Evolutionary conservation across 805 yeast species (phyloP), one percentile per base, ranked within the genome.

Genomic region (Ogataea kodamae): DNA sequence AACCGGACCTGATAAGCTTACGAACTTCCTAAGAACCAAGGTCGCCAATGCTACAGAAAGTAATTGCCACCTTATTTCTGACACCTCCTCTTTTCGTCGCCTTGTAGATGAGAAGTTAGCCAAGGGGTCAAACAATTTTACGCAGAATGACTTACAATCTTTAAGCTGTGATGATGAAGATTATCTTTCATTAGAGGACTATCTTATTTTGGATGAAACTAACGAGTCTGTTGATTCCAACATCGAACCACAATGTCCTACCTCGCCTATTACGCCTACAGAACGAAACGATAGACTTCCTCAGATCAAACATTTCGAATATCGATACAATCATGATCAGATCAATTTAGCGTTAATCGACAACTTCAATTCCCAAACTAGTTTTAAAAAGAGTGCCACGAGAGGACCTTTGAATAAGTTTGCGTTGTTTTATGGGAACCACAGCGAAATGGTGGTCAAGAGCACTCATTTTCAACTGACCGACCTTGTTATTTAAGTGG

Each of bases 401-500:
- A 43, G 37, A 20, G 55, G 51, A 13, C 58, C 64, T 3, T 33
- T 59, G 23, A 58, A 57, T 25, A 54, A 46, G 28, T 43, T 57
- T 18, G 59, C 64, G 5, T 31, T 59, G 12, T 48, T 55, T 33
- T 49, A 52, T 15, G 62, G 62, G 7, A 54, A 49, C 27, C 54
- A 50, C 15, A 40, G 46, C 15, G 58, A 57, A 35, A 56, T 59
- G 64, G 54, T 57, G 13, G 49, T 46, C 19, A 43, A 43, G 28
- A 47, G 48, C n/a, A 37, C 45, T 10, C 35, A 43, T 6, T 38
- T 48, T 16, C 46, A 42, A 26, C 28, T 51, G 19, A 48, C 42
- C 33, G 56, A 51, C 18, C 46, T 51, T 33, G 30, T 51, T 31
- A 45, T 51, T 22, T 51, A 33, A 39, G 19, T 19, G 4, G 18